phyloP scores from a whole-genome alignment of 73 alveolate genomes.

The Paramecium sexaurelia region DNA sequence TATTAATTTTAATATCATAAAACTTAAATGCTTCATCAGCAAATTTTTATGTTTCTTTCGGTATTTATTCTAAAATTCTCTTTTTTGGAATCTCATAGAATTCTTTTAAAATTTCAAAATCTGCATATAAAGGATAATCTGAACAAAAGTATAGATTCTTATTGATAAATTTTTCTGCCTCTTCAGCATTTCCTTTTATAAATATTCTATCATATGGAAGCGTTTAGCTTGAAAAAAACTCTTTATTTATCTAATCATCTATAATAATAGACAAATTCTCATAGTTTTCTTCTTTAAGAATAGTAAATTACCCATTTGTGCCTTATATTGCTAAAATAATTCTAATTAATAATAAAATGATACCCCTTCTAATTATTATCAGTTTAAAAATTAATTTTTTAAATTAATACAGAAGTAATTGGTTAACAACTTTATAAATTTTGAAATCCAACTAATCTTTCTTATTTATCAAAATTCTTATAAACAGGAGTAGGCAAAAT shows the following conservation, averaged over 20 bases:
- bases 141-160: neutral
- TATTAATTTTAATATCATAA: neutral
- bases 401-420: neutral
- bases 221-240: neutral
- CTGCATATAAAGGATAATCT: neutral
- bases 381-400: neutral
- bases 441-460: neutral
- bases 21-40: neutral
- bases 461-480: neutral
- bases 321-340: constrained; percentile 14
- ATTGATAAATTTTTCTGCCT: neutral
- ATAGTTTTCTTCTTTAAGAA: neutral
- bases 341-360: neutral
- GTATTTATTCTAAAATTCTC: neutral
- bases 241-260: neutral
- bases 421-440: neutral
- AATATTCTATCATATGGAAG: neutral
- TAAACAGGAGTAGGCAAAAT: neutral
- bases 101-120: neutral
- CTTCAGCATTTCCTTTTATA: neutral
- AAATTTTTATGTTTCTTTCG: neutral
- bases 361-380: neutral
- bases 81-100: neutral
- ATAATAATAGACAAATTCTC: neutral
- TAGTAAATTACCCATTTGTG: constrained; percentile 14